These are phyloP conservation scores for Penicillium sp. DNA, from an alignment of 2,329 filamentous ascomycete genomes.

Conservation along the genomic window DNA sequence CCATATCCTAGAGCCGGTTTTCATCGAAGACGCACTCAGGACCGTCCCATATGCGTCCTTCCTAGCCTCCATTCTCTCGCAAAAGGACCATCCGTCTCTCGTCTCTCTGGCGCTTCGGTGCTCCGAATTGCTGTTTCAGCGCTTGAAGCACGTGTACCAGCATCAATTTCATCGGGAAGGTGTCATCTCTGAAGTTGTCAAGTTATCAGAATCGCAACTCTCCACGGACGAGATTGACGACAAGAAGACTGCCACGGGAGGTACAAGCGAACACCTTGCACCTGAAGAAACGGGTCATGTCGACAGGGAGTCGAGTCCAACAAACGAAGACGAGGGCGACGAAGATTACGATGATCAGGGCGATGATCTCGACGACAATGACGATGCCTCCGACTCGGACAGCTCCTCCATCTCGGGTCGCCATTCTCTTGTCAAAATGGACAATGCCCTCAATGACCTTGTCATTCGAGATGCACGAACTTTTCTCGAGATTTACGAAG, in stretches of 20 bases:
- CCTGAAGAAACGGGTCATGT: conserved; percentile 13
- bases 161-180: conserved; percentile 97
- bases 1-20: conserved; percentile 79
- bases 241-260: conserved; percentile 8
- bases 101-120: conserved; percentile 85
- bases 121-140: conserved; percentile 76
- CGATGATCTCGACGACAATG: conserved; percentile 46
- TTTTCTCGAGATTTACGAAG: conserved; percentile 79
- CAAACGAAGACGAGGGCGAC: conserved; percentile 47
- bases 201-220: conserved; percentile 55
- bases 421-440: conserved; percentile 35
- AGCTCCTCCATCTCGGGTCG: conserved; percentile 53
- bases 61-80: conserved; percentile 86
- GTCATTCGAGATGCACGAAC: conserved; percentile 72
- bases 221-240: conserved; percentile 22
- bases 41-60: conserved; percentile 94
- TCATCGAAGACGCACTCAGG: conserved; percentile 77
- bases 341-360: conserved; percentile 51
- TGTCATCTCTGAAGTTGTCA: conserved; percentile 84
- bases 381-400: conserved; percentile 58
- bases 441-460: conserved; percentile 58
- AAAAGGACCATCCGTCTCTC: conserved; percentile 83
- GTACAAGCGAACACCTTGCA: conserved; percentile 12
- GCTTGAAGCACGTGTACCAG: conserved; percentile 80
- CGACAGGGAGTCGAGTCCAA: conserved; percentile 31